Base-by-base conservation (phyloP, 2,329 filamentous ascomycete genomes). In the Fusarium sp. region DNA sequence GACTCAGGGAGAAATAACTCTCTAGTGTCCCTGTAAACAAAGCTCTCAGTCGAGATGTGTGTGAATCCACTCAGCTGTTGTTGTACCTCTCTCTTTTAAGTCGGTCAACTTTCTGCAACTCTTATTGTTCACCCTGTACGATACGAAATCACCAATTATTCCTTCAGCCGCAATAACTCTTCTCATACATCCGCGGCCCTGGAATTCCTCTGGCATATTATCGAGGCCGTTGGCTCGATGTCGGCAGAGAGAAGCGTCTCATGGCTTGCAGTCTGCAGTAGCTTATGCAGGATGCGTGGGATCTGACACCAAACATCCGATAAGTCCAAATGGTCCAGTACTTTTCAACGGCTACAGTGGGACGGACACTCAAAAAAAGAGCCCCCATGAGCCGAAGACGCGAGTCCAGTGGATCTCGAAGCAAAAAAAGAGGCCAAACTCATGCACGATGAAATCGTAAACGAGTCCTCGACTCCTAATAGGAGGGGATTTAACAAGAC, bases 361-460 rank as follows among this genome's bases (percentile, higher is more conserved):
- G 20, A 53, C 55, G 38, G 20, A 53, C 55, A 32, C 33, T 26
- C 27, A 26, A 45, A 60, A 52, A 53, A 49, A 64, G 27, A 52
- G 17, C 23, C 41, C 55, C 53, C 64, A 67, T 55, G 58, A 42
- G 45, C 56, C 57, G 46, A 55, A 56, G 50, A 71, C 45, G 67
- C 60, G 62, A 62, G 59, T 60, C 67, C 59, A 62, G 70, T 56
- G 50, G 64, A 67, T 53, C 68, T 60, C 23, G 44, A 40, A 46
- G 46, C 67, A 55, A 54, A 60, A 35, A 67, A 37, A 48, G 44
- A 42, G 56, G 56, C 62, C 46, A 54, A 57, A 53, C 54, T 55
- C 56, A 76, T 75, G 73, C 73, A 75, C 60, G 71, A 74, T 71
- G 55, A 63, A 70, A 67, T 60, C 57, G 68, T 64, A 55, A 49